Conservation (phyloP, 176 grass and related monocot species). For the Carex myosuroides region DNA sequence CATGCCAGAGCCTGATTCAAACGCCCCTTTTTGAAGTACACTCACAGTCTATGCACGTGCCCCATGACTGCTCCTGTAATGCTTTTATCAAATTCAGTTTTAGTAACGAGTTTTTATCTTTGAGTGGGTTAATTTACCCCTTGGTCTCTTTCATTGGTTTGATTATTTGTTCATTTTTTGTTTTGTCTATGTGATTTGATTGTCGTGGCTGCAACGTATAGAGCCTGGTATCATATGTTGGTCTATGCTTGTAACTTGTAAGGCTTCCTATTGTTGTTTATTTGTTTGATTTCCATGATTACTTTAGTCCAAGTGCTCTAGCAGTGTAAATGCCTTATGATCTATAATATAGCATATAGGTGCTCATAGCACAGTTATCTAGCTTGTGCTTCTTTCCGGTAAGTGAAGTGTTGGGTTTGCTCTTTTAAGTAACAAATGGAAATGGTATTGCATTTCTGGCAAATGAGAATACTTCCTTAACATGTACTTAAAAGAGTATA, state of each 20-base stretch:
- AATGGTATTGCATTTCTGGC: too few relatives aligned
- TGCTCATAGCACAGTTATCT: neutral
- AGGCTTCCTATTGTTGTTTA: neutral
- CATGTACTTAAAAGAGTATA: too few relatives aligned
- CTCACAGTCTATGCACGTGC: neutral
- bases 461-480: too few relatives aligned
- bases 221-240: neutral
- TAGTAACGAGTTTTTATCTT: neutral
- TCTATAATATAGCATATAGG: neutral
- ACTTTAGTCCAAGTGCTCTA: neutral
- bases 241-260: neutral
- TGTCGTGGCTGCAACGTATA: neutral
- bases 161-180: neutral
- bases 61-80: conserved; percentile 24
- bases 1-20: neutral
- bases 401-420: too few relatives aligned
- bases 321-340: neutral
- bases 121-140: neutral
- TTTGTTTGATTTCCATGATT: neutral
- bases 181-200: neutral
- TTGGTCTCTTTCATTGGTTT: neutral
- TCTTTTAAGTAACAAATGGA: too few relatives aligned
- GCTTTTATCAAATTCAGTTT: neutral
- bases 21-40: neutral
- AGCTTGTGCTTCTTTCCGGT: too few relatives aligned